Evolutionary conservation across 257 asterid genomes (phyloP).

Genomic region (Linaria vulgaris): DNA sequence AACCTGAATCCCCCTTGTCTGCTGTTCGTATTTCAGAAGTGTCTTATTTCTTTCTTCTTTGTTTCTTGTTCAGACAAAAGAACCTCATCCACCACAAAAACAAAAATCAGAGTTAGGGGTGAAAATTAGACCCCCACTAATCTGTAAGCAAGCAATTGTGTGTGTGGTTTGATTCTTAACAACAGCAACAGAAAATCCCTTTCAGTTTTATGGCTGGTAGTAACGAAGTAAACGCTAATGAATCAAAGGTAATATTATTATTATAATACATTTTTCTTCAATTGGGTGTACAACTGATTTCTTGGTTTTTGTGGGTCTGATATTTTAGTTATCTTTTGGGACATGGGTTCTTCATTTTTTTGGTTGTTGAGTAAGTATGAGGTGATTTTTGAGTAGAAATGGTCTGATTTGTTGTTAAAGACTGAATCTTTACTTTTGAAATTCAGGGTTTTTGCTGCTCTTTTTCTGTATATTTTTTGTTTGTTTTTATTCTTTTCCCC

Average conservation of each 20-base stretch:
- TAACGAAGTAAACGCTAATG: conserved; percentile 45
- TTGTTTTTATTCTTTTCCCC: background rate
- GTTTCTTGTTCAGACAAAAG: conserved; percentile 30
- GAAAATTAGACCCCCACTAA: too few relatives aligned
- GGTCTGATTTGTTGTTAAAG: conserved; percentile 30
- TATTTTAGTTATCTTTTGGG: too few relatives aligned
- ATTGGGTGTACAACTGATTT: conserved; percentile 14
- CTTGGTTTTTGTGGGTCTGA: too few relatives aligned
- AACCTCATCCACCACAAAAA: background rate
- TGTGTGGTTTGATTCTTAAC: too few relatives aligned
- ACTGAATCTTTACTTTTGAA: conserved; percentile 30
- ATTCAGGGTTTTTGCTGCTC: conserved; percentile 20
- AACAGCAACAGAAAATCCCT: too few relatives aligned
- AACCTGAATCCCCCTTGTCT: conserved; percentile 27
- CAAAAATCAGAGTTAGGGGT: background rate
- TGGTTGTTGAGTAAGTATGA: conserved; percentile 23
- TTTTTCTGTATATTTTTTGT: conserved; percentile 16
- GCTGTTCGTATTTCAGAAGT: conserved; percentile 24
- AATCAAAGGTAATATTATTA: conserved; percentile 45
- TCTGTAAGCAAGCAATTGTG: too few relatives aligned
- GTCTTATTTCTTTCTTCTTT: conserved; percentile 33
- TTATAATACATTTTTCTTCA: background rate
- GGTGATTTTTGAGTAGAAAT: conserved; percentile 16
- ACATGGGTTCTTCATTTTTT: conserved; percentile 18
- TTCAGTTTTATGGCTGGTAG: conserved; percentile 53